These are phyloP conservation scores for Xerocomellus dryophilus DNA, from an alignment of 768 basidiomycete species.

Conservation along the genomic window DNA sequence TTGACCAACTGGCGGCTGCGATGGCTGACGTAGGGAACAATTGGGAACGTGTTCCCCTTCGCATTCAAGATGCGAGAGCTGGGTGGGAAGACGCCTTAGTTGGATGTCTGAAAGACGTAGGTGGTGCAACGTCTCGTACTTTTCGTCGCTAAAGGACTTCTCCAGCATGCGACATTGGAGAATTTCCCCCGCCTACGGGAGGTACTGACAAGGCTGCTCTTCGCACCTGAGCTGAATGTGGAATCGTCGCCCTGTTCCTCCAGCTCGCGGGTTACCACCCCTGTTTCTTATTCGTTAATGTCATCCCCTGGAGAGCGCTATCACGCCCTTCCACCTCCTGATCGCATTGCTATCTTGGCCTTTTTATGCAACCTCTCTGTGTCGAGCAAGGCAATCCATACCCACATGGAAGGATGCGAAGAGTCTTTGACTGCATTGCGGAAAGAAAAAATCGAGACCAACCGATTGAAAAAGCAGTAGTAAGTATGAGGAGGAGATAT, in stretches of 20 bases:
- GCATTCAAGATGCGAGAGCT: slow-evolving; percentile 68
- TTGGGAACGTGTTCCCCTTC: slow-evolving; percentile 78
- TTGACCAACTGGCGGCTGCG: slow-evolving; percentile 61
- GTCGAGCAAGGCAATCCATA: slow-evolving; percentile 84
- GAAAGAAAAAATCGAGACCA: slow-evolving; percentile 95
- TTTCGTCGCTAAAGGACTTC: slow-evolving; percentile 1
- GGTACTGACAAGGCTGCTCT: slow-evolving; percentile 69
- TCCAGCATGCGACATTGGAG: slow-evolving; percentile 67
- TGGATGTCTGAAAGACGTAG: slow-evolving; percentile 85
- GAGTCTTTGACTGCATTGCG: slow-evolving; percentile 85
- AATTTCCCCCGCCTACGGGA: slow-evolving; percentile 73
- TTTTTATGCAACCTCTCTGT: slow-evolving; percentile 90
- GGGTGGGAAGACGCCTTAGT: slow-evolving; percentile 93
- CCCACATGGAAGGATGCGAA: slow-evolving; percentile 88
- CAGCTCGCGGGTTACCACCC: slow-evolving; percentile 48
- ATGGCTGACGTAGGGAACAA: slow-evolving; percentile 83
- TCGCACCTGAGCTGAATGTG: slow-evolving; percentile 51
- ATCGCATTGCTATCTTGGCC: slow-evolving; percentile 80
- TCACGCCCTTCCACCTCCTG: slow-evolving; percentile 63
- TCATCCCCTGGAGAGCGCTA: slow-evolving; percentile 70
- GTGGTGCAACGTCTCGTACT: slow-evolving; percentile 33
- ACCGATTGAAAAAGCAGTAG: slow-evolving; percentile 85
- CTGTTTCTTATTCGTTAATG: slow-evolving; percentile 39
- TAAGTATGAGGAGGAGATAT: slow-evolving; percentile 42
- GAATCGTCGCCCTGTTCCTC: slow-evolving; percentile 46